Evolutionary conservation across 768 basidiomycete genomes (phyloP), one percentile per base, ranked within the genome.

Genomic region (Clitopilus passeckerianus): DNA sequence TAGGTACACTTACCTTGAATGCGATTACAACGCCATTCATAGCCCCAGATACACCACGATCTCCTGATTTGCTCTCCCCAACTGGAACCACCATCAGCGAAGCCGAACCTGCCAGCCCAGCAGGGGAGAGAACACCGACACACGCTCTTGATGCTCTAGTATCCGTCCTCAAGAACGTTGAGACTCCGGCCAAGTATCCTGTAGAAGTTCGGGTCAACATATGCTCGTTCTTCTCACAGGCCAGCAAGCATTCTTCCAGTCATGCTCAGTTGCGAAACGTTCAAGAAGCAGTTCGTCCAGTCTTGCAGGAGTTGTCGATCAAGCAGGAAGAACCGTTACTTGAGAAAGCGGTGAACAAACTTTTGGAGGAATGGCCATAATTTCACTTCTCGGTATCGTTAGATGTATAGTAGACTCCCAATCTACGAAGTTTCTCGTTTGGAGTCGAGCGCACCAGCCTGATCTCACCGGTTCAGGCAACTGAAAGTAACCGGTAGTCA

Each of bases 191-290:
- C 60, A 75, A 82, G 61, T 86, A 86, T 66, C 87, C 87, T n/a
- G 73, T 83, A 18, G 92, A 93, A 74, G 83, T 94, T 59, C 83
- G 90, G 53, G 76, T 83, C 24, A 94, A 94, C 65, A 81, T 85
- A 16, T 92, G 90, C 68, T 82, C 87, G 6, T 78, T 94, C 60
- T 72, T 94, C 24, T 77, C 82, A 41, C 87, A 90, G 63, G 67
- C 91, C 18, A 80, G 80, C 34, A 80, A 80, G 64, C 78, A 85
- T 65, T 72, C 76, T 2, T 69, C 80, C 8, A 79, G 79, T 6
- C 78, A 80, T 4, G 77, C n/a, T 18, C 46, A 80, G 30, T 69
- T 85, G 58, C 70, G 72, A 23, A 73, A 69, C 34, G 66, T 91
- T 56, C 84, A 86, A 70, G 81, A 80, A 5, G 71, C 72, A 46